These are phyloP conservation scores for Phytophthora hibernalis DNA, from an alignment of 352 stramenopile species.

Conservation along the genomic window DNA sequence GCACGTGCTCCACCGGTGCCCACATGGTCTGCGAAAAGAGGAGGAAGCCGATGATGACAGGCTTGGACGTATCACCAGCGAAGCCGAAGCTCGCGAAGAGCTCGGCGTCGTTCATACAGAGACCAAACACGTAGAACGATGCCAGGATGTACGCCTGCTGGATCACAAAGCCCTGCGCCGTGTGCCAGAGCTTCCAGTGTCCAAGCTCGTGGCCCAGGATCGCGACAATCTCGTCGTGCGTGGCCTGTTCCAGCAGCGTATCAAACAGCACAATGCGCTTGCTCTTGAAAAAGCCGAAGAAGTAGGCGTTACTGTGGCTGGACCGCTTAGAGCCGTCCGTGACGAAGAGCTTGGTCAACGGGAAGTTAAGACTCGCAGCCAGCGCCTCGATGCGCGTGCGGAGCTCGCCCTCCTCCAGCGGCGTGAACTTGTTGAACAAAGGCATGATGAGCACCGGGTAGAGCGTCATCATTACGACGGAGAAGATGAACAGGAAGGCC, in stretches of 20 bases:
- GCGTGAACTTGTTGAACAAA: constrained; percentile 97
- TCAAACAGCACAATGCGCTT: constrained; percentile 98
- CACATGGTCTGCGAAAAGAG: constrained; percentile 87
- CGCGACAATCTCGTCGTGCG: constrained; percentile 94
- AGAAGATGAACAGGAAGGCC: constrained; percentile 95
- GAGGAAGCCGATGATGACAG: constrained; percentile 85
- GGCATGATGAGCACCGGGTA: constrained; percentile 97
- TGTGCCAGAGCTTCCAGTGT: constrained; percentile 98
- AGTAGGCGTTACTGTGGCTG: constrained; percentile 92
- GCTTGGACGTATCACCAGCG: constrained; percentile 42
- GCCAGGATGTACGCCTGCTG: constrained; percentile 90
- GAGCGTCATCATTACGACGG: constrained; percentile 96
- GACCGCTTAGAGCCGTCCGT: constrained; percentile 98
- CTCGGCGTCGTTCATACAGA: constrained; percentile 80
- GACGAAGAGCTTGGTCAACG: constrained; percentile 97
- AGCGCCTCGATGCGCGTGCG: constrained; percentile 94
- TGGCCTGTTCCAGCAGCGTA: constrained; percentile 95
- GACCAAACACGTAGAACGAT: constrained; percentile 82
- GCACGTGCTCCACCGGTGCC: constrained; percentile 79
- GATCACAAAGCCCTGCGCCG: constrained; percentile 93
- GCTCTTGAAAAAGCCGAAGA: constrained; percentile 96
- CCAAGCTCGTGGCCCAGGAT: constrained; percentile 97
- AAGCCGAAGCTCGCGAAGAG: constrained; percentile 87
- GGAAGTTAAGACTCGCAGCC: constrained; percentile 92
- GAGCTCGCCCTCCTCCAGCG: constrained; percentile 88